phyloP scores from a whole-genome alignment of 2,329 filamentous ascomycete species.

The Penicillium glabrum region DNA sequence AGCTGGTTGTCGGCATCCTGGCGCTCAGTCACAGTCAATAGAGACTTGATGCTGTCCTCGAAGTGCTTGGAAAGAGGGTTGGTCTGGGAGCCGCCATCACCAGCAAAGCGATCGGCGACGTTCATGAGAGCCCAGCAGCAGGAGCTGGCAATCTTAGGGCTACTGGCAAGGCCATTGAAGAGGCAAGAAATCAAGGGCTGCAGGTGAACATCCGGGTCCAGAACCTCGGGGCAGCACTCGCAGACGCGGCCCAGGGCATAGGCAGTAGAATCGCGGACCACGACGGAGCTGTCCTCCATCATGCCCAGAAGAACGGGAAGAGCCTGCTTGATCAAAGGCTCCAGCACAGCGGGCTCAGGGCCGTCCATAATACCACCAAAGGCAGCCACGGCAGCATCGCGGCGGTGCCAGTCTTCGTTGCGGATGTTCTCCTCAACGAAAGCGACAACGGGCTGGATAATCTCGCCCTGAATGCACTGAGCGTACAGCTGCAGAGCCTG shows the following conservation, averaged over 20 bases:
- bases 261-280: conserved; percentile 93
- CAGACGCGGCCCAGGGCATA: conserved; percentile 96
- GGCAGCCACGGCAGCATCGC: conserved; percentile 93
- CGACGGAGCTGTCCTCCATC: conserved; percentile 83
- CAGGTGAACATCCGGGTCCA: conserved; percentile 80
- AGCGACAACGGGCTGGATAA: conserved; percentile 80
- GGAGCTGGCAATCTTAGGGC: conserved; percentile 93
- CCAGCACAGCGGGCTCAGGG: conserved; percentile 85
- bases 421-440: conserved; percentile 93
- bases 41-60: conserved; percentile 81
- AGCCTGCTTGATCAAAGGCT: conserved; percentile 93
- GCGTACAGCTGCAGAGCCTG: conserved; percentile 95
- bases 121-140: conserved; percentile 99
- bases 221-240: conserved; percentile 86
- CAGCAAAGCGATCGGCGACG: conserved; percentile 90
- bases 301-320: conserved; percentile 88
- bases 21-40: conserved; percentile 82
- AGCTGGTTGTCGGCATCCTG: conserved; percentile 82
- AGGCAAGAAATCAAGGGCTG: conserved; percentile 82
- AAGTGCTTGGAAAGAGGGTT: conserved; percentile 92
- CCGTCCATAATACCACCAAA: conserved; percentile 99
- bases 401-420: conserved; percentile 87
- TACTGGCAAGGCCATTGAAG: conserved; percentile 85
- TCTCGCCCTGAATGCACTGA: conserved; percentile 80
- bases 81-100: conserved; percentile 72